Base-by-base conservation (phyloP, 1,284 basidiomycete species). In the Anthracocystis walkeri region DNA sequence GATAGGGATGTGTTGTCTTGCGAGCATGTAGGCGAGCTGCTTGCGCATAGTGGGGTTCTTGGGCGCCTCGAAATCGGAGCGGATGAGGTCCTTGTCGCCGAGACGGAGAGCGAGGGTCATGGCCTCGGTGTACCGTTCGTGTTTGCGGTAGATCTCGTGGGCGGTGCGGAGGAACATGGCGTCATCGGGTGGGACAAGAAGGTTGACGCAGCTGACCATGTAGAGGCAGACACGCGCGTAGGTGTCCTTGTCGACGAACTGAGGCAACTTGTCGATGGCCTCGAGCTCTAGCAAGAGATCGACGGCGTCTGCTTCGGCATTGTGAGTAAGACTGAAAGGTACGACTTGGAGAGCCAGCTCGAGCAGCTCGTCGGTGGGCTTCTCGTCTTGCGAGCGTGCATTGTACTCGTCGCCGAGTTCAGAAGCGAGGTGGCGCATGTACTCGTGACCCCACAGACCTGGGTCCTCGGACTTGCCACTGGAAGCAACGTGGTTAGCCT, bases 371-470 rank as follows among this genome's bases (percentile, higher is more conserved):
- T 55, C 45, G 18, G 76, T 75, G 46, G 66, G 57, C 16, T 79
- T 74, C 1, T 72, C 73, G 51, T 80, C 74, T 18, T 70, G 63
- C 4, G 74, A 67, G 42, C 79, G 89, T 82, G 57, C 88, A 45
- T 84, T 89, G 85, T 92, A 99, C 84, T 99, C 97, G 84, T 97
- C 94, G 25, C 95, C 95, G 11, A 99, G 90, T 83, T 99, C 97
- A 2, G 97, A 91, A 11, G 97, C 94, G 45, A 99, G 90, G 86
- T 99, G 97, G 50, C 96, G 91, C 70, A 99, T 94, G 84, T 99
- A 99, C 88, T 99, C 97, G 86, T 99, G 95, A 10, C 97, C 97
- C 97, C 97, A 99, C 29, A 92, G 90, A 29, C 96, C 96, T 0
- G 97, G 95, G 65, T 95, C 93, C 54, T 85, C 82, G 12, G 81